phyloP scores from a whole-genome alignment of 352 stramenopile genomes.

The Phytophthora brassicae region DNA sequence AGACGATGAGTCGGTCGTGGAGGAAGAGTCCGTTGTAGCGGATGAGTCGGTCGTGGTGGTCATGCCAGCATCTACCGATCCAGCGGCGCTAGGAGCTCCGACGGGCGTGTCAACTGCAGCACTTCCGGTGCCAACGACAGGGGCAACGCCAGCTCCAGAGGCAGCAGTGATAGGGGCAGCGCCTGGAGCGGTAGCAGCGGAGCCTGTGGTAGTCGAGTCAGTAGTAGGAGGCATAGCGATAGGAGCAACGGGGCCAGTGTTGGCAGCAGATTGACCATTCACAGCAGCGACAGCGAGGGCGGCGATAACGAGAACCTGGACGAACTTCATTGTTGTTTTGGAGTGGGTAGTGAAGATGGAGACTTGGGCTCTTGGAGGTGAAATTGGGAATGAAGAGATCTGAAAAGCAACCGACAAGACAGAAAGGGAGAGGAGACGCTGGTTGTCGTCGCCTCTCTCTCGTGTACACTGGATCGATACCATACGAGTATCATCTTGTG shows the following conservation, averaged over 20 bases:
- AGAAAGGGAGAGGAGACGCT: slow-evolving; percentile 4
- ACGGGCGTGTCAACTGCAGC: slow-evolving; percentile 14
- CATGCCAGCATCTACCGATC: slow-evolving; percentile 9
- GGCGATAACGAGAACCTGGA: slow-evolving; percentile 32
- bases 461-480: no score
- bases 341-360: slow-evolving; percentile 7
- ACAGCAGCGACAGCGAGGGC: slow-evolving; percentile 27
- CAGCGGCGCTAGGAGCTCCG: slow-evolving; percentile 12
- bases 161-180: slow-evolving; percentile 10
- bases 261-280: slow-evolving; percentile 25
- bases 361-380: slow-evolving; percentile 27
- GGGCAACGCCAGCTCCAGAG: slow-evolving; percentile 7
- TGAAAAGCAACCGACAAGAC: not conserved
- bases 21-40: not conserved
- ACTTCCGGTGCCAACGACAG: slow-evolving; percentile 15
- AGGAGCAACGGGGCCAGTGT: slow-evolving; percentile 5
- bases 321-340: slow-evolving; percentile 31
- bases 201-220: not conserved
- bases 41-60: slow-evolving; percentile 25
- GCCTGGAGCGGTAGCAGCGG: slow-evolving; percentile 1
- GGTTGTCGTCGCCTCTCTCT: slow-evolving; percentile 11
- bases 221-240: slow-evolving; percentile 1
- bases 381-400: slow-evolving; percentile 19
- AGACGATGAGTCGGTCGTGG: slow-evolving; percentile 7
- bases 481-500: slow-evolving; percentile 22